Percentiles rank a stretch among this genome's conserved stretches.
These are phyloP conservation scores for Jamesozyma piceae DNA, from an alignment of 805 yeast genomes.

Conservation along the genomic window DNA sequence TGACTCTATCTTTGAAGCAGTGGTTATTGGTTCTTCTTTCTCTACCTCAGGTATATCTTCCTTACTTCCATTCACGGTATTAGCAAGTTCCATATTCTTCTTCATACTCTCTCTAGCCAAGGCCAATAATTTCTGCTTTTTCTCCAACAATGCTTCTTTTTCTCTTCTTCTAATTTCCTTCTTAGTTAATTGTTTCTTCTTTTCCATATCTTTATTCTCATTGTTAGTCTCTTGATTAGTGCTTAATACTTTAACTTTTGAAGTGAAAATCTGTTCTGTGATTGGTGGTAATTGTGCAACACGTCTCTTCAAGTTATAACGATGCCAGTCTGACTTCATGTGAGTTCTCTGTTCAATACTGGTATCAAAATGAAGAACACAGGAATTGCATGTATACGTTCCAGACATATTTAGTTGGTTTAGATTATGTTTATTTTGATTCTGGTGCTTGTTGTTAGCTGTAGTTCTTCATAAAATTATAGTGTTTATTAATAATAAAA, in stretches of 20 bases:
- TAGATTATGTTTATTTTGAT: too few species aligned
- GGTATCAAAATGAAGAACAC: constrained; percentile 66
- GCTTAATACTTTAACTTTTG: constrained; percentile 41
- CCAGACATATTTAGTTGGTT: constrained; percentile 10
- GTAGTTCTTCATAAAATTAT: too few species aligned
- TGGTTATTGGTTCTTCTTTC: not conserved
- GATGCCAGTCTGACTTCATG: constrained; percentile 97
- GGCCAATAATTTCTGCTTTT: constrained; percentile 34
- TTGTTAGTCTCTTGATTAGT: constrained; percentile 8
- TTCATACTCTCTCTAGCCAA: constrained; percentile 34
- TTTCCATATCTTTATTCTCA: constrained; percentile 4
- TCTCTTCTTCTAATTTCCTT: constrained; percentile 36
- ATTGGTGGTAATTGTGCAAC: constrained; percentile 82
- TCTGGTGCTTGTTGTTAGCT: too few species aligned
- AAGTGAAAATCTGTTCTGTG: constrained; percentile 55
- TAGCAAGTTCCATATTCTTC: constrained; percentile 15
- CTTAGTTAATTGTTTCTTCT: constrained; percentile 31
- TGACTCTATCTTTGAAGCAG: not conserved
- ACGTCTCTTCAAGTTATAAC: constrained; percentile 88
- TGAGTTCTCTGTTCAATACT: constrained; percentile 78
- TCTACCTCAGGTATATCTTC: not conserved
- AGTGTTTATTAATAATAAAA: too few species aligned
- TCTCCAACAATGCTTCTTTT: constrained; percentile 35
- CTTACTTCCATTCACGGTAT: not conserved
- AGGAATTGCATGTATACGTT: constrained; percentile 72